Base-by-base conservation (phyloP, 371 early-diverging fungal genomes). In the Circinella minor region DNA sequence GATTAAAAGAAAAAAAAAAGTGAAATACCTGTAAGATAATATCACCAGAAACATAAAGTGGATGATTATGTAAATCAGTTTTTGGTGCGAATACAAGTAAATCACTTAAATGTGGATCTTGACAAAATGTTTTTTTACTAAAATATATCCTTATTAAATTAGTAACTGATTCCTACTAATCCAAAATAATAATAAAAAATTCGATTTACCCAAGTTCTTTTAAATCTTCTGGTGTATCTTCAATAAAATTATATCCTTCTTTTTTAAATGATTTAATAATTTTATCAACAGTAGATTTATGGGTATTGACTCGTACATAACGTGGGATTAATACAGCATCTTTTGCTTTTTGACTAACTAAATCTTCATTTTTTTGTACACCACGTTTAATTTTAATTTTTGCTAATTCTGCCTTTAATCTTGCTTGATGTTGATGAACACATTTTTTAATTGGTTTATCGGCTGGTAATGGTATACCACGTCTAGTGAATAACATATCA, bases 31-130 rank as follows among this genome's bases (percentile, higher is more conserved):
- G 97, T 36, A 98, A 84, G 34, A 98, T 91, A 15, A 98, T 85
- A 14, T 88, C 80, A 9, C 96, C 98, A 11, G 89, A 83, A 4
- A 75, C 74, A 55, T 92, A 92, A 7, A 94, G 73, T 20, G 86
- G 81, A 76, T 95, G 90, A 14, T 86, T 87, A 74, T 96, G 96
- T 27, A 98, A 88, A 62, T 95, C 95, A 0, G 93, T 92, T 47
- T 86, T 87, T 3, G 93, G 87, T 34, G 96, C 93, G 47, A 98
- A 91, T 6, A 95, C 90, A 13, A 98, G 83, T 77, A 97, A 77
- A 65, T 96, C 95, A 49, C 77, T 75, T 67, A 98, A 77, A 73
- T 95, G 93, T 4, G 75, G 79, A 76, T 98, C 98, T 7, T 83
- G 71, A 48, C 83, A 81, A 69, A 89, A 87, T 37, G 75, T 69